Conservation (phyloP, 1,139 yeast genomes). For the Torulaspora globosa region DNA sequence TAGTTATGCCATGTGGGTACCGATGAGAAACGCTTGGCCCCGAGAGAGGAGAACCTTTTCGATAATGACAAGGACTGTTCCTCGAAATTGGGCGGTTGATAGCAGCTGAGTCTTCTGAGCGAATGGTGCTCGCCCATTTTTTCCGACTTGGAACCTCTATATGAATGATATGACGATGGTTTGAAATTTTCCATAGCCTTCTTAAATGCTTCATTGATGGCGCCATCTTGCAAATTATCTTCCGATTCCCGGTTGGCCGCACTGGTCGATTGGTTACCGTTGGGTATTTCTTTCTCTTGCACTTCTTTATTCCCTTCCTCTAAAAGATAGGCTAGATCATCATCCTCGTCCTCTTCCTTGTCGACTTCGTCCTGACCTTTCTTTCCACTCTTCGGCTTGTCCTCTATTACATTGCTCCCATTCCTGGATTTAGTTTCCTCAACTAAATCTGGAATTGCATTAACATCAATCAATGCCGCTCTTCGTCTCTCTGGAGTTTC, state of each 20-base stretch:
- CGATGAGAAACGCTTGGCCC: slow-evolving; percentile 6
- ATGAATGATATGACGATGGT: slow-evolving; percentile 4
- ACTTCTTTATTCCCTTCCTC: slow-evolving; percentile 16
- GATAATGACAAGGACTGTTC: slow-evolving; percentile 4
- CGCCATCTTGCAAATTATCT: slow-evolving; percentile 8
- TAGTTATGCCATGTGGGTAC: slow-evolving; percentile 1
- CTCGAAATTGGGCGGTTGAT: slow-evolving; percentile 3
- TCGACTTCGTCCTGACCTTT: background rate
- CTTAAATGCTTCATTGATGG: slow-evolving; percentile 25
- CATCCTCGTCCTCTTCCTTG: slow-evolving; percentile 11
- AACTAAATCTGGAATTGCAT: background rate
- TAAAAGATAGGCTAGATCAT: slow-evolving; percentile 30
- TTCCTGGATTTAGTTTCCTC: background rate
- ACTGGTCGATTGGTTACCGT: background rate
- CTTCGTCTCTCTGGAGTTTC: slow-evolving; percentile 4
- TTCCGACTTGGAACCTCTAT: slow-evolving; percentile 3
- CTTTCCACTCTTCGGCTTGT: background rate
- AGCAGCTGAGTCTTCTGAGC: slow-evolving; percentile 8
- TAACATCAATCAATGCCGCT: background rate
- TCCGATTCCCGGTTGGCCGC: slow-evolving; percentile 5
- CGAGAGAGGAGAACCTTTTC: slow-evolving; percentile 4
- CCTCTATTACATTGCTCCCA: background rate
- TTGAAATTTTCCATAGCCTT: slow-evolving; percentile 20
- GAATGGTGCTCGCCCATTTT: background rate
- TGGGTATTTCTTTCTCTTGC: background rate